Evolutionary conservation across 441 rosid genomes (phyloP), one percentile per base, ranked within the genome.

Genomic region (Syzygium syzygioides): DNA sequence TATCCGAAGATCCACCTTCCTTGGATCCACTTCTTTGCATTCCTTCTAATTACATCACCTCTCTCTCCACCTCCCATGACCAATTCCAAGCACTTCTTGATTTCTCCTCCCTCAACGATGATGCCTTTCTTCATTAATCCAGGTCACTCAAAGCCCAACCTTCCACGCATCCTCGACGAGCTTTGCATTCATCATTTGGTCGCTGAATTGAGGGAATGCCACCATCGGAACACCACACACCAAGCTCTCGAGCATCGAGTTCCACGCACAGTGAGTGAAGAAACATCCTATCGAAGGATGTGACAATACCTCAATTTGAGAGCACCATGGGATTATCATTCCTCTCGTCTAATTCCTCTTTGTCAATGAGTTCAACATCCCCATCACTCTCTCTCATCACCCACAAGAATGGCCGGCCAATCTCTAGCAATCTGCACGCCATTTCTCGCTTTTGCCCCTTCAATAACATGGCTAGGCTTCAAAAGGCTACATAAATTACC

Each of bases 401-500:
- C 88, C 88, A 87, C 80, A 32, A 66, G 88, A 87, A 87, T 28
- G 88, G 84, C 84, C 88, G 11, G 57, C 88, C 15, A 8, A 34
- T 59, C 9, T 15, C 45, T 7, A 87, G 62, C 57, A 87, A 66
- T 55, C 88, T 60, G 4, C 48, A 10, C 14, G 60, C 88, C 17
- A 66, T 87, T 87, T 32, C 88, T 54, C 54, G n/a, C 84, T 59
- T 87, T 54, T 87, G 84, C 4, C 14, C 41, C 84, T 32, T 87
- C 17, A 84, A 68, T 14, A 87, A 30, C 34, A 6, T 68, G 3
- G 10, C 18, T 11, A 66, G 9, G 84, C 84, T 87, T 52, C 88
- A 84, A n/a, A 52, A 66, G 28, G 88, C 79, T 68, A 66, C 88
- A 54, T 87, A 66, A 34, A 25, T 66, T 54, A 54, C 84, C 5